Percentiles rank a stretch among this genome's conserved stretches.
Evolutionary conservation across 331 rosid species (phyloP).

Genomic region (Quercus lobata): DNA sequence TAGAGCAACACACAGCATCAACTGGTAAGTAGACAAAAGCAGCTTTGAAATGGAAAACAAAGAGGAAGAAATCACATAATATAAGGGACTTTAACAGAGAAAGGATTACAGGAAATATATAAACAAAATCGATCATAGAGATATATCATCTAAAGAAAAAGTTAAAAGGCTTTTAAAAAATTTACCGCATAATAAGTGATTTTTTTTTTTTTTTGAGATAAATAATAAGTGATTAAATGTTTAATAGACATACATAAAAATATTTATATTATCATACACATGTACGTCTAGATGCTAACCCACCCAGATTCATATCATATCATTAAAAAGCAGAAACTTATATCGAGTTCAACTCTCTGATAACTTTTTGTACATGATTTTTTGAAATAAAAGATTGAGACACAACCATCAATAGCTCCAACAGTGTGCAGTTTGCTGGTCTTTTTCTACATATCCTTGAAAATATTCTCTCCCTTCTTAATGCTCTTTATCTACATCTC

Average conservation of each 20-base stretch:
- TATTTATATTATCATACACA: not conserved
- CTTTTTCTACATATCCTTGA: no score
- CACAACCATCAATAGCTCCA: not conserved
- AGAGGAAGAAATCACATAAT: not conserved
- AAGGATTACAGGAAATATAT: not conserved
- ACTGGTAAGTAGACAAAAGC: conserved; percentile 6
- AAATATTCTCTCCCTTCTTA: no score
- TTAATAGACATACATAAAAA: not conserved
- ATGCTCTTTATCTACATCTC: not conserved
- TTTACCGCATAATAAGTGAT: no score
- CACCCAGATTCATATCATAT: not conserved
- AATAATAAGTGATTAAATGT: not conserved
- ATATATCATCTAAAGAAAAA: not conserved
- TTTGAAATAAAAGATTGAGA: not conserved
- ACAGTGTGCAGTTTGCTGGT: not conserved
- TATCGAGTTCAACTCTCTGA: not conserved
- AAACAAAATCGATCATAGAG: not conserved
- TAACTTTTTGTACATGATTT: not conserved
- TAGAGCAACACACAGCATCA: conserved; percentile 22
- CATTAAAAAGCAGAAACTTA: not conserved
- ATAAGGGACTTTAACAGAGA: not conserved
- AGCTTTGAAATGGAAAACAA: not conserved
- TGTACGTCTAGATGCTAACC: not conserved
- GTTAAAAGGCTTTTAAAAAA: no score
- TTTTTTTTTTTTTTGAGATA: no score